A percentile compares a stretch with the other conserved stretches of the same genome.
Conservation (phyloP, 2,329 filamentous ascomycete species). For the Penicillium sp. region DNA sequence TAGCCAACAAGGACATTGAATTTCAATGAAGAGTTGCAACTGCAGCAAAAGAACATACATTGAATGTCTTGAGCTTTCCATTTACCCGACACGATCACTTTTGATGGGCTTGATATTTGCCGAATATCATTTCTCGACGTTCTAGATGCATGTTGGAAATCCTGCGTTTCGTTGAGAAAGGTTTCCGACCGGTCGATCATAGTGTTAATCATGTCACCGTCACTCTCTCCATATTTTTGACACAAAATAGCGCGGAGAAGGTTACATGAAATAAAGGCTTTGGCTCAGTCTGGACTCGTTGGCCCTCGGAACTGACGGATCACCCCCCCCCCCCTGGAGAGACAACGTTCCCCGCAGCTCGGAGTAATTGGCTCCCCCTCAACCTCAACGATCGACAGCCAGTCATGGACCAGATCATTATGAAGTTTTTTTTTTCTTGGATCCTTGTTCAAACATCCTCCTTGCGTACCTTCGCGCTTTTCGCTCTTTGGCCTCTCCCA, state of each 20-base stretch:
- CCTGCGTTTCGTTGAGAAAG: background rate
- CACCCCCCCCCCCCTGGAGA: background rate
- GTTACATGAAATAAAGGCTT: conserved; percentile 2
- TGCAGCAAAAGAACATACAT: background rate
- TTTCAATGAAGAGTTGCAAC: background rate
- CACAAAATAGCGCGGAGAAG: background rate
- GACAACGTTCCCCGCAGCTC: conserved; percentile 21
- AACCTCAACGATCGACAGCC: conserved; percentile 18
- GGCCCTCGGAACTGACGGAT: conserved; percentile 10
- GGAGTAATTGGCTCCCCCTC: conserved; percentile 11
- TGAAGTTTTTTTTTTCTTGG: background rate
- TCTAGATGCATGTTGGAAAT: background rate
- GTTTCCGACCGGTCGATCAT: background rate
- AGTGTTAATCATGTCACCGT: background rate
- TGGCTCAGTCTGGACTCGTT: background rate
- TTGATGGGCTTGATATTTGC: background rate
- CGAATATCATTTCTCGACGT: background rate
- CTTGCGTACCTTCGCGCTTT: conserved; percentile 1
- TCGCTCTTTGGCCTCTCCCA: background rate
- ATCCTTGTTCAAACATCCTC: conserved; percentile 2
- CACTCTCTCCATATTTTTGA: background rate
- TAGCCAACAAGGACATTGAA: background rate
- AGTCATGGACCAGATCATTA: conserved; percentile 2
- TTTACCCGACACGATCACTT: background rate
- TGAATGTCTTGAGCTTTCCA: background rate